These are phyloP conservation scores for Verticillium zaregamsianum DNA, from an alignment of 2,329 filamentous ascomycete genomes.

Conservation along the genomic window DNA sequence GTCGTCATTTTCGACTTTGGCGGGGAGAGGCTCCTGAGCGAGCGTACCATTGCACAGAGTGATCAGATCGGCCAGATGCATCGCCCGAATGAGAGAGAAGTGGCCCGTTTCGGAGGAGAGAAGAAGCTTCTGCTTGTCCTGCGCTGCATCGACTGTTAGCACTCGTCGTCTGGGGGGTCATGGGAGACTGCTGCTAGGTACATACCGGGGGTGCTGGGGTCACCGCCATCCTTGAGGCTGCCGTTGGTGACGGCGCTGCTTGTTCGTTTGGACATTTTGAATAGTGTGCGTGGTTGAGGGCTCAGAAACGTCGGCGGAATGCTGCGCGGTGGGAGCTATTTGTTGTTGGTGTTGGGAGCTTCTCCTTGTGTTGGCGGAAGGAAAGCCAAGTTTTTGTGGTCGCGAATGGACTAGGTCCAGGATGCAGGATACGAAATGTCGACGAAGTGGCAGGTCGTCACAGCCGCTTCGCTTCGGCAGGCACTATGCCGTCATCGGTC, in stretches of 20 bases:
- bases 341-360: neutral
- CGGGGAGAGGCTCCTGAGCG: neutral
- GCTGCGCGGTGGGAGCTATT: neutral
- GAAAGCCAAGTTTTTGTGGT: neutral
- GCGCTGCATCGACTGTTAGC: slow-evolving; percentile 33
- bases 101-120: slow-evolving; percentile 67
- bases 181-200: neutral
- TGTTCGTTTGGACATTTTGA: slow-evolving; percentile 60
- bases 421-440: neutral
- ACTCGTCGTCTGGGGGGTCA: neutral
- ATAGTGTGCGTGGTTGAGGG: neutral
- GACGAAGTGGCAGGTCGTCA: neutral
- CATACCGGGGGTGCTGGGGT: slow-evolving; percentile 27
- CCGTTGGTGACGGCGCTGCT: slow-evolving; percentile 44
- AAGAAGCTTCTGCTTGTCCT: slow-evolving; percentile 73
- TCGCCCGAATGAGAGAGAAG: slow-evolving; percentile 63
- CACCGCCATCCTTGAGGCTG: slow-evolving; percentile 23
- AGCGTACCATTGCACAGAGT: slow-evolving; percentile 71
- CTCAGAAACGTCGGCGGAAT: neutral
- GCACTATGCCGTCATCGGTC: neutral
- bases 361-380: neutral
- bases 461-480: neutral
- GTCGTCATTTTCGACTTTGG: neutral
- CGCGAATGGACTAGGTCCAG: neutral
- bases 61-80: slow-evolving; percentile 81